Percentiles rank a stretch among this genome's conserved stretches.
Conservation (phyloP, 768 basidiomycete species). For the Podaxis sp. region DNA sequence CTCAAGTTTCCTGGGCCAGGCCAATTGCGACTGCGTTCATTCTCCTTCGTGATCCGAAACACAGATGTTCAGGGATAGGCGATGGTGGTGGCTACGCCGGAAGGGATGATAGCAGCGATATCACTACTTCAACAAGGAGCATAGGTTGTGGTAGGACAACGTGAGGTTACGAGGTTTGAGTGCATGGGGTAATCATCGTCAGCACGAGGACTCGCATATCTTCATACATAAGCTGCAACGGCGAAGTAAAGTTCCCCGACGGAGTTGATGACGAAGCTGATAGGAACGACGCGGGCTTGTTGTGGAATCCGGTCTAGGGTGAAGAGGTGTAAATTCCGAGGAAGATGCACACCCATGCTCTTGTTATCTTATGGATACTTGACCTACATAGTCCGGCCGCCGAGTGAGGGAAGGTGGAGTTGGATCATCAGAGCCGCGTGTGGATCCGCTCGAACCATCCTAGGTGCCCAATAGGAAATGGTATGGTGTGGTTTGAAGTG, state of each 20-base stretch:
- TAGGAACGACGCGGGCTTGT: background rate
- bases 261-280: background rate
- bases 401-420: too few relatives aligned
- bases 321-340: too few relatives aligned
- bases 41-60: background rate
- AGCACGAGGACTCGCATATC: background rate
- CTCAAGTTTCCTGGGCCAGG: background rate
- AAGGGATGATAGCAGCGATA: background rate
- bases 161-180: too few relatives aligned
- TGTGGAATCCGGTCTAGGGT: background rate
- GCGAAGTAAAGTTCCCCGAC: background rate
- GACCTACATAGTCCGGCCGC: too few relatives aligned
- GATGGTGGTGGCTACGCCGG: too few relatives aligned
- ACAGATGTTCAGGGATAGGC: background rate
- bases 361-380: too few relatives aligned
- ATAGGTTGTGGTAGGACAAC: background rate
- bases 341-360: too few relatives aligned
- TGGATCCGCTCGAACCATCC: too few relatives aligned
- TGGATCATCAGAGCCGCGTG: too few relatives aligned
- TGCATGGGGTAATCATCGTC: background rate
- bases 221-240: background rate
- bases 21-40: background rate
- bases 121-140: background rate
- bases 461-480: too few relatives aligned
- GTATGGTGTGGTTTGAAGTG: too few relatives aligned